Conservation (phyloP, 139 green algal genomes). For the Dunaliella sp. region DNA sequence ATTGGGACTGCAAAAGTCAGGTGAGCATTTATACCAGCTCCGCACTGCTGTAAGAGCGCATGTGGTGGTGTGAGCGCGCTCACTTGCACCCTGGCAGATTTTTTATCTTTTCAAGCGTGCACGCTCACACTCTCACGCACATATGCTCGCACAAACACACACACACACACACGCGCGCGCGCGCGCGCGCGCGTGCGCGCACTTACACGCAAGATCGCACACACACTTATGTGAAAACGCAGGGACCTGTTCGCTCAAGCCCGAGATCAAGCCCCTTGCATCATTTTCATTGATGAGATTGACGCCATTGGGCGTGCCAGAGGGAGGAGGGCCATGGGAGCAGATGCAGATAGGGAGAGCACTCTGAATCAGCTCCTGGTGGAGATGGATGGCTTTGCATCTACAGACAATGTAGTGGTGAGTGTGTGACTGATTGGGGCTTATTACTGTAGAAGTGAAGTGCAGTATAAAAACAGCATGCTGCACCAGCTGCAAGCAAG, state of each 20-base stretch:
- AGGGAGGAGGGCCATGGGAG: constrained; percentile 75
- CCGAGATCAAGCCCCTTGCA: constrained; percentile 77
- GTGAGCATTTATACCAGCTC: too few relatives aligned
- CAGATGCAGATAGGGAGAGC: constrained; percentile 98
- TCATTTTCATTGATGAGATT: constrained; percentile 98
- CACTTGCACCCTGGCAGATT: too few relatives aligned
- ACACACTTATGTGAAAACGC: not conserved
- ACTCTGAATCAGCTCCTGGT: constrained; percentile 98
- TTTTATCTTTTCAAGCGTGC: too few relatives aligned
- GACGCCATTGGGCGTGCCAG: constrained; percentile 85
- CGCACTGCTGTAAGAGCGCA: too few relatives aligned
- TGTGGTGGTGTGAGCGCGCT: too few relatives aligned
- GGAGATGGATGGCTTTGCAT: constrained; percentile 78
- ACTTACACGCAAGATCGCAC: not conserved
- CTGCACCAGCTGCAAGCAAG: too few relatives aligned
- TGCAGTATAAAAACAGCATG: too few relatives aligned
- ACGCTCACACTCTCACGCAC: not conserved
- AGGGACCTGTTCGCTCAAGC: constrained; percentile 61
- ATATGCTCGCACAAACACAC: not conserved
- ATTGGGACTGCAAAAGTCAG: constrained; percentile 90
- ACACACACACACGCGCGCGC: not conserved
- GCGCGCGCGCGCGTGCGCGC: too few relatives aligned
- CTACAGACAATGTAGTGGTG: constrained; percentile 18
- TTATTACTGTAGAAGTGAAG: too few relatives aligned
- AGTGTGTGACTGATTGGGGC: too few relatives aligned